These are phyloP conservation scores for Plasmodium coatneyi DNA, from an alignment of 169 alveolate species.

Conservation along the genomic window DNA sequence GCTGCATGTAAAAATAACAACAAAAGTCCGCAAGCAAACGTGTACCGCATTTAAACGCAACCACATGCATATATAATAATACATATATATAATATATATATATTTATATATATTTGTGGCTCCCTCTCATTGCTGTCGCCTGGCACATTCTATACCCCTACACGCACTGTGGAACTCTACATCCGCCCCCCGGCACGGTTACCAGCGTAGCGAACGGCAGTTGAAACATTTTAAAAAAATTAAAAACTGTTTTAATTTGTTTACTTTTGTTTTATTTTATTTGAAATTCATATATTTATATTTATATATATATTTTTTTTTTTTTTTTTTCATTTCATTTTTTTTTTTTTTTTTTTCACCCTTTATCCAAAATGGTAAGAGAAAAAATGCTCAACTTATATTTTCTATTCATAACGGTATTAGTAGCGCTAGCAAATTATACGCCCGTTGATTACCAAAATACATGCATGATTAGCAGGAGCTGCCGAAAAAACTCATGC, in stretches of 20 bases:
- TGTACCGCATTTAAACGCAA: not conserved
- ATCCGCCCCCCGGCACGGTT: not conserved
- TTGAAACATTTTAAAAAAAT: not conserved
- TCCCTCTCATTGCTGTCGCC: not conserved
- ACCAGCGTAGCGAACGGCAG: not conserved
- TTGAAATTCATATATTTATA: not conserved
- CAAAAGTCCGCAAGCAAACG: not conserved
- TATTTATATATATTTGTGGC: not conserved
- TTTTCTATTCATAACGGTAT: conserved; percentile 21
- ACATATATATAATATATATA: not conserved
- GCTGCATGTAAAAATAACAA: not conserved
- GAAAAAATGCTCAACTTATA: not conserved
- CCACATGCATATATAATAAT: not conserved
- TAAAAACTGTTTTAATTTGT: not conserved
- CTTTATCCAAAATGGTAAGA: conserved; percentile 24
- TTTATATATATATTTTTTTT: not conserved
- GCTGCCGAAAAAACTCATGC: conserved; percentile 34
- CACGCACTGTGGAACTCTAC: not conserved
- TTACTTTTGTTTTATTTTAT: not conserved
- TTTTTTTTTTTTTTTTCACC: not conserved
- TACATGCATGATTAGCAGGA: conserved; percentile 71
- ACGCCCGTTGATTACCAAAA: conserved; percentile 6
- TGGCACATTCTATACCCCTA: not conserved
- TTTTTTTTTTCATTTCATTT: too few relatives aligned
- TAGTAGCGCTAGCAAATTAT: conserved; percentile 23